Evolutionary conservation across 2,329 filamentous ascomycete genomes (phyloP).

Genomic region (Byssoonygena ceratinophila): DNA sequence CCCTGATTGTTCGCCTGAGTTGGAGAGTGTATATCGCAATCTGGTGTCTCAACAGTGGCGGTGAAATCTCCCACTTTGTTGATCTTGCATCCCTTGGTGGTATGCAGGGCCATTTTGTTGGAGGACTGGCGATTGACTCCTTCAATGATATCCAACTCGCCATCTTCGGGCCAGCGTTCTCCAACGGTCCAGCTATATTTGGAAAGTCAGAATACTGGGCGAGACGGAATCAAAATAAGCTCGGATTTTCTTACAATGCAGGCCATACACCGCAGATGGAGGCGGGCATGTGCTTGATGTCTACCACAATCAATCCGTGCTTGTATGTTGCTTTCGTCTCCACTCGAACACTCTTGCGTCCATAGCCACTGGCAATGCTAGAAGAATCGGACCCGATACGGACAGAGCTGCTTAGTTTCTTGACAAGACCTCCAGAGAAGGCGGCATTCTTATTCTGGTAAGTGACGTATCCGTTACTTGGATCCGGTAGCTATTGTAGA

Average conservation of each 20-base stretch:
- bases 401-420: constrained; percentile 45
- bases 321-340: constrained; percentile 54
- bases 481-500: constrained; percentile 43
- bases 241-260: constrained; percentile 42
- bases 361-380: constrained; percentile 45
- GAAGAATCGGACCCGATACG: constrained; percentile 60
- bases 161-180: constrained; percentile 56
- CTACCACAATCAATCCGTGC: constrained; percentile 59
- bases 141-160: constrained; percentile 74
- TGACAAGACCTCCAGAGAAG: constrained; percentile 48
- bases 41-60: constrained; percentile 38
- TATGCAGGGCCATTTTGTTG: constrained; percentile 60
- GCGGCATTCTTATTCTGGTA: constrained; percentile 55
- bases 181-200: constrained; percentile 47
- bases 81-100: constrained; percentile 50
- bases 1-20: constrained; percentile 43
- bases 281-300: constrained; percentile 62
- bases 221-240: not conserved
- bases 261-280: constrained; percentile 64
- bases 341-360: constrained; percentile 61
- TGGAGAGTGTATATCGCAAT: constrained; percentile 48
- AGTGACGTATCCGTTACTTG: constrained; percentile 63
- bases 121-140: constrained; percentile 55
- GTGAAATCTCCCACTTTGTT: constrained; percentile 39
- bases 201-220: constrained; percentile 7